A percentile compares a stretch with the other conserved stretches of the same genome.
phyloP scores from a whole-genome alignment of 2,329 filamentous ascomycete species.

The Chaetomiaceae sp. region DNA sequence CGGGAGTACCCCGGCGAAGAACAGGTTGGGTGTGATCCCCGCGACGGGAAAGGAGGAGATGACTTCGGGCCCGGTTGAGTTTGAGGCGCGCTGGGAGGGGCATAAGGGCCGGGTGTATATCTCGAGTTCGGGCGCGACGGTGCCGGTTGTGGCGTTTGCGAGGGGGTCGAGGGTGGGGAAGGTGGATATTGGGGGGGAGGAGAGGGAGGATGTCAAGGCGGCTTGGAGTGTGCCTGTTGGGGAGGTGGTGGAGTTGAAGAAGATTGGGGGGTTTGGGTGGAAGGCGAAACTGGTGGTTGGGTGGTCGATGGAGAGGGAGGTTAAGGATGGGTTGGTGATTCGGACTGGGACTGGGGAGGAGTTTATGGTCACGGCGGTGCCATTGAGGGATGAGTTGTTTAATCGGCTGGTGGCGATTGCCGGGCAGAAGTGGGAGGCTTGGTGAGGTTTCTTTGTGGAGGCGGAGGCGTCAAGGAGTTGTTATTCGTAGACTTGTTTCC shows the following conservation, averaged over 20 bases:
- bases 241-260: constrained; percentile 69
- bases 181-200: constrained; percentile 50
- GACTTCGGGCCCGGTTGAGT: constrained; percentile 66
- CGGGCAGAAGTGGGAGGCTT: constrained; percentile 77
- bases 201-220: constrained; percentile 51
- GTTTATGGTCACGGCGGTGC: constrained; percentile 65
- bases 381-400: constrained; percentile 71
- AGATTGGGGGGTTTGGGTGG: constrained; percentile 78
- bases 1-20: constrained; percentile 58
- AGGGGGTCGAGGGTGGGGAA: constrained; percentile 50
- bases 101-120: constrained; percentile 64
- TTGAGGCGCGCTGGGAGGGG: constrained; percentile 65
- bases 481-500: too few relatives aligned
- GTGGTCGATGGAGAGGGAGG: constrained; percentile 68
- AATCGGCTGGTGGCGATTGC: constrained; percentile 70
- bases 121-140: constrained; percentile 61
- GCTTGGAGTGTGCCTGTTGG: constrained; percentile 65
- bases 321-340: constrained; percentile 71
- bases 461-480: constrained; percentile 18
- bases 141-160: constrained; percentile 63
- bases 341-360: constrained; percentile 50
- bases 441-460: constrained; percentile 45
- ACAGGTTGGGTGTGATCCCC: constrained; percentile 66
- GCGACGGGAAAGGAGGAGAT: constrained; percentile 37
- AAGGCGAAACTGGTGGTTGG: constrained; percentile 79